Evolutionary conservation across 1,284 basidiomycete genomes (phyloP).

Genomic region (Sporisorium sorghi): DNA sequence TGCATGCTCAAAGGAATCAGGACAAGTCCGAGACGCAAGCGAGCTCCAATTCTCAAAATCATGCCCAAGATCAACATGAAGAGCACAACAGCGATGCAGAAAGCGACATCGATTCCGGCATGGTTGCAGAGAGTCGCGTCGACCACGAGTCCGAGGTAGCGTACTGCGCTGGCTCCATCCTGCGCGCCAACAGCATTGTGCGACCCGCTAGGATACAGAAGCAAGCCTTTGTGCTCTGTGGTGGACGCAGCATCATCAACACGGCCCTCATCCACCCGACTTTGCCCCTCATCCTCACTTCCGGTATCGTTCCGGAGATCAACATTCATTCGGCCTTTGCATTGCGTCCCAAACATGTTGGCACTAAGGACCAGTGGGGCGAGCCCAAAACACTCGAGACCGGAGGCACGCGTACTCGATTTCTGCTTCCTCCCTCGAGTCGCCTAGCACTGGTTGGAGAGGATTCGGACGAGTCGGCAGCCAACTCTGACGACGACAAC

Average conservation of each 20-base stretch:
- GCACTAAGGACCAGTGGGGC: background rate
- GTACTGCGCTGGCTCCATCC: slow-evolving; percentile 23
- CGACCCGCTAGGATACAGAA: slow-evolving; percentile 24
- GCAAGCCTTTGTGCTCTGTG: slow-evolving; percentile 28
- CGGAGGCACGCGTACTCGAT: slow-evolving; percentile 19
- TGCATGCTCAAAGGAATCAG: slow-evolving; percentile 7
- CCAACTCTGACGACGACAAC: background rate
- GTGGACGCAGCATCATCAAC: slow-evolving; percentile 37
- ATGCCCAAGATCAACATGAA: background rate
- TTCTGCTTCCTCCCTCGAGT: slow-evolving; percentile 6
- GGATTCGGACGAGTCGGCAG: background rate
- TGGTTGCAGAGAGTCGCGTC: slow-evolving; percentile 8
- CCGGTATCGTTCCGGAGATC: slow-evolving; percentile 26
- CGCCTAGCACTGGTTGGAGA: background rate
- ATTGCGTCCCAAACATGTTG: slow-evolving; percentile 6
- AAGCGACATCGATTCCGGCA: slow-evolving; percentile 8
- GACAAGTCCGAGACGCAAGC: background rate
- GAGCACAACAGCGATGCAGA: background rate
- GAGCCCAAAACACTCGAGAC: background rate
- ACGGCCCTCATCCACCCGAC: slow-evolving; percentile 40
- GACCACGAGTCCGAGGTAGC: slow-evolving; percentile 27
- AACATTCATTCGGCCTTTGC: slow-evolving; percentile 24
- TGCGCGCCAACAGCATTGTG: slow-evolving; percentile 20
- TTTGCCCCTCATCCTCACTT: slow-evolving; percentile 30
- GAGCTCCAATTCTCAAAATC: background rate